Percentiles rank a stretch among this genome's conserved stretches.
Evolutionary conservation across 2,329 filamentous ascomycete species (phyloP).

Genomic region (Alternaria gaisen): DNA sequence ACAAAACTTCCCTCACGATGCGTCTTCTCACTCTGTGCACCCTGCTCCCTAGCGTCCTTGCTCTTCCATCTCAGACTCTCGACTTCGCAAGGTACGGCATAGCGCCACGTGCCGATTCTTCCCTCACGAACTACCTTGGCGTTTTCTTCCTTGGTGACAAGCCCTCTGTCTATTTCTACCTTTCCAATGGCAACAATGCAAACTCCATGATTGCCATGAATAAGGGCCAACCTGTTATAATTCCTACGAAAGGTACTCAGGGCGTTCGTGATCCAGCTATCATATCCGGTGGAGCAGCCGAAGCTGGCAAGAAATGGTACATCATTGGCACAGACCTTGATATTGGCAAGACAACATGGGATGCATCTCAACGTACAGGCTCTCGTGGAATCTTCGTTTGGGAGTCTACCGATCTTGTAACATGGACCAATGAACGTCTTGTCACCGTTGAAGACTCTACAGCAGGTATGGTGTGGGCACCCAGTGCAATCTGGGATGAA

Average conservation of each 20-base stretch:
- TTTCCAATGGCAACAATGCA: slow-evolving; percentile 62
- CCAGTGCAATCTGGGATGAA: slow-evolving; percentile 63
- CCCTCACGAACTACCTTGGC: slow-evolving; percentile 61
- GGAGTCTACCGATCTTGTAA: slow-evolving; percentile 63
- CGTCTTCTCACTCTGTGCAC: slow-evolving; percentile 16
- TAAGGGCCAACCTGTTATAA: slow-evolving; percentile 58
- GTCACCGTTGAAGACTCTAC: slow-evolving; percentile 61
- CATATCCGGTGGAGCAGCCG: slow-evolving; percentile 57
- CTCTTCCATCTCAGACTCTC: slow-evolving; percentile 28
- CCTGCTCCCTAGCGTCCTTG: slow-evolving; percentile 22
- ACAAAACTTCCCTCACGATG: slow-evolving; percentile 19
- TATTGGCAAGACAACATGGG: slow-evolving; percentile 63
- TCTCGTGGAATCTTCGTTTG: slow-evolving; percentile 64
- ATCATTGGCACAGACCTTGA: slow-evolving; percentile 65
- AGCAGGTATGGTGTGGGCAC: slow-evolving; percentile 68
- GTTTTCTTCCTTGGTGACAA: slow-evolving; percentile 65
- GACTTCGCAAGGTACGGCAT: slow-evolving; percentile 32
- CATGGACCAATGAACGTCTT: slow-evolving; percentile 60
- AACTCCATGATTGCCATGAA: slow-evolving; percentile 61
- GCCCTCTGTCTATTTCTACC: slow-evolving; percentile 64
- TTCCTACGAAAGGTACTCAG: slow-evolving; percentile 60
- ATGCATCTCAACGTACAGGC: slow-evolving; percentile 61
- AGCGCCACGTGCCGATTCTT: slow-evolving; percentile 41
- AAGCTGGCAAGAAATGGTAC: slow-evolving; percentile 63
- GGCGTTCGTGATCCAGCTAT: slow-evolving; percentile 64